Percentiles rank a stretch among this genome's conserved stretches.
Conservation (phyloP, 352 stramenopile species). For the Globisporangium sylvaticum region DNA sequence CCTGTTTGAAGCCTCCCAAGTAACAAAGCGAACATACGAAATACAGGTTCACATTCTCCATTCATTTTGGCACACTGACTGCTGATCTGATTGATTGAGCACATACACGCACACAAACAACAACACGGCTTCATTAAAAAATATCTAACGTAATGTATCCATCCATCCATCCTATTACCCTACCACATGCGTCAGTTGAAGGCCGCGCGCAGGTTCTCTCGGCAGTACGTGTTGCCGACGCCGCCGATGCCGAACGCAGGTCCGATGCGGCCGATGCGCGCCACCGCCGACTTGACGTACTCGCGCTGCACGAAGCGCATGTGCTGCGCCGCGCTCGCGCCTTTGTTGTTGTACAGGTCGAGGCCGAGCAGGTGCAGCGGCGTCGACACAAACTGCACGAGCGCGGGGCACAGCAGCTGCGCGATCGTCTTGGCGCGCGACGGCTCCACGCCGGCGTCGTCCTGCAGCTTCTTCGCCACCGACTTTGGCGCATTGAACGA, state of each 20-base stretch:
- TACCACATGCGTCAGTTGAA: constrained; percentile 26
- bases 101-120: not conserved
- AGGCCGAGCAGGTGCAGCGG: constrained; percentile 86
- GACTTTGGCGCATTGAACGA: constrained; percentile 86
- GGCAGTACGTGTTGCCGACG: constrained; percentile 80
- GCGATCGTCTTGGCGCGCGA: constrained; percentile 51
- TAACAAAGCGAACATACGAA: not conserved
- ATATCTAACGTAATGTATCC: not conserved
- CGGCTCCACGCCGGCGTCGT: constrained; percentile 40
- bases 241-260: constrained; percentile 88
- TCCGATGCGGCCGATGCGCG: constrained; percentile 83
- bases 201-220: constrained; percentile 37
- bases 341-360: constrained; percentile 87
- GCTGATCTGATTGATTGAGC: not conserved
- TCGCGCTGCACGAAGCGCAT: constrained; percentile 67
- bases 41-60: not conserved
- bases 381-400: constrained; percentile 87
- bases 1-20: not conserved
- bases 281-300: constrained; percentile 82
- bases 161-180: not conserved
- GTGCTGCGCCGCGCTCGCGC: constrained; percentile 26
- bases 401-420: constrained; percentile 79
- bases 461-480: constrained; percentile 61
- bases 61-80: not conserved
- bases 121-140: not conserved